Percentiles rank a stretch among this genome's conserved stretches.
These are phyloP conservation scores for Zostera marina DNA, from an alignment of 116 monocot genomes.

Conservation along the genomic window DNA sequence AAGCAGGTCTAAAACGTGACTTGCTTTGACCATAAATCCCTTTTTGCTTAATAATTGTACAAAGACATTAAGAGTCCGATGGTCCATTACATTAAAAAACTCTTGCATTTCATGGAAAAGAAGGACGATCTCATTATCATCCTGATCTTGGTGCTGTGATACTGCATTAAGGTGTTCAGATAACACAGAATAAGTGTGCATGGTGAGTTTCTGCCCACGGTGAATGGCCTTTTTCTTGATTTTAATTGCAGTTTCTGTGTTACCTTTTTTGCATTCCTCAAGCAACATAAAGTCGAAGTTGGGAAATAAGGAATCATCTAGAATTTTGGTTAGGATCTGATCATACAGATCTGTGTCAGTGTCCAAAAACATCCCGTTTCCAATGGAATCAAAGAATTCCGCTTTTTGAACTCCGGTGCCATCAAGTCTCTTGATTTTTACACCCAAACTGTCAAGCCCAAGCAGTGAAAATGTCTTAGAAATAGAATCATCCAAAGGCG, in stretches of 20 bases:
- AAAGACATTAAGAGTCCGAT: conserved; percentile 31
- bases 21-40: conserved; percentile 23
- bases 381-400: conserved; percentile 82
- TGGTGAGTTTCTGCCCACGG: conserved; percentile 28
- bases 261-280: conserved; percentile 25
- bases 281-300: conserved; percentile 31
- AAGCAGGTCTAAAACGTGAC: conserved; percentile 24
- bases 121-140: conserved; percentile 8
- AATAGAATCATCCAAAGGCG: conserved; percentile 28
- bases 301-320: conserved; percentile 38
- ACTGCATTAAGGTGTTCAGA: conserved; percentile 18
- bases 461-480: conserved; percentile 49
- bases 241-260: conserved; percentile 24
- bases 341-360: conserved; percentile 51
- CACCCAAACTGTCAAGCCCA: conserved; percentile 43
- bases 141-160: neutral
- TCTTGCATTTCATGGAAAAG: conserved; percentile 37
- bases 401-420: conserved; percentile 28
- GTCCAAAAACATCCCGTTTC: conserved; percentile 85
- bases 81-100: conserved; percentile 18
- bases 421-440: conserved; percentile 80
- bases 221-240: conserved; percentile 30
- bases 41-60: conserved; percentile 35
- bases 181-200: conserved; percentile 22
- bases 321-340: conserved; percentile 21